Evolutionary conservation across 441 rosid genomes (phyloP).

Genomic region (Breynia disticha): DNA sequence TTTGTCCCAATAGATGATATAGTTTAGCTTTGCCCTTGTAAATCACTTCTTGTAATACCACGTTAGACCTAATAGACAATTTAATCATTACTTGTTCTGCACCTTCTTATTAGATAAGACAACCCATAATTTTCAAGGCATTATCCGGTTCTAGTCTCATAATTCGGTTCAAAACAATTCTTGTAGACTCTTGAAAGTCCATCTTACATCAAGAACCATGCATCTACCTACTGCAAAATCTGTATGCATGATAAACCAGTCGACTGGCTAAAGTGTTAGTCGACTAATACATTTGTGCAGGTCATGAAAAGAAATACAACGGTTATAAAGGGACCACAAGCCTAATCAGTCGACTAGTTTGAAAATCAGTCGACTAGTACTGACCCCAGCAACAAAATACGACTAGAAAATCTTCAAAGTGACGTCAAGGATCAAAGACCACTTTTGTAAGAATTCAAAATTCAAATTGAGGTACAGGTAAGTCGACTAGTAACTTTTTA

Average conservation of each 20-base stretch:
- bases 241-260: background rate
- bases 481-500: too few species aligned
- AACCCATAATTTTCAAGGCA: conserved; percentile 45
- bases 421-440: background rate
- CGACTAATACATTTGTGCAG: too few species aligned
- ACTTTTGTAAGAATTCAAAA: too few species aligned
- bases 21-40: conserved; percentile 39
- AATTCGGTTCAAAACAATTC: conserved; percentile 37
- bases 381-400: background rate
- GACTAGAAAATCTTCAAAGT: background rate
- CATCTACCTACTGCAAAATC: background rate
- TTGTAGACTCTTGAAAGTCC: conserved; percentile 43
- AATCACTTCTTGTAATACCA: conserved; percentile 34
- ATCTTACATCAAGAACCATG: conserved; percentile 18
- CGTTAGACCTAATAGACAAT: conserved; percentile 41
- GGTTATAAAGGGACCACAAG: background rate
- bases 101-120: conserved; percentile 34
- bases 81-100: conserved; percentile 38
- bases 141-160: conserved; percentile 48
- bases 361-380: too few species aligned
- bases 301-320: background rate
- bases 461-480: too few species aligned
- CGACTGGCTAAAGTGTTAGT: background rate
- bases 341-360: background rate
- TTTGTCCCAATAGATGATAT: conserved; percentile 25